Percentiles rank a stretch among this genome's conserved stretches.
These are phyloP conservation scores for Gentiana straminea DNA, from an alignment of 257 asterid species.

Conservation along the genomic window DNA sequence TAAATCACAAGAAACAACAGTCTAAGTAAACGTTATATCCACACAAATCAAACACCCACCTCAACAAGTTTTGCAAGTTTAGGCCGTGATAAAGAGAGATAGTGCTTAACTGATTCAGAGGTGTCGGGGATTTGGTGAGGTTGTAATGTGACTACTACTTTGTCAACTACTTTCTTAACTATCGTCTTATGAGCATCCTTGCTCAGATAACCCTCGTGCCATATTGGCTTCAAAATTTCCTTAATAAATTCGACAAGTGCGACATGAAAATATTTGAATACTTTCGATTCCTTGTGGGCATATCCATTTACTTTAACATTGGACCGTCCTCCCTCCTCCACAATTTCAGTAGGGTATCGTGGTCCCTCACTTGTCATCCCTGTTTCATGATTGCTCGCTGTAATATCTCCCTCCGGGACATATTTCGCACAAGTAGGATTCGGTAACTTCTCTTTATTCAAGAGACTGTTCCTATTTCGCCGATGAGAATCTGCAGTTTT, in stretches of 20 bases:
- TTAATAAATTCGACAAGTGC: conserved; percentile 70
- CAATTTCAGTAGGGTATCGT: conserved; percentile 16
- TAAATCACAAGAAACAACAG: conserved; percentile 10
- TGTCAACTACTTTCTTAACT: conserved; percentile 64
- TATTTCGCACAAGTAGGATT: conserved; percentile 8
- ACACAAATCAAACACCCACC: conserved; percentile 42
- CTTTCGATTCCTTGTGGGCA: conserved; percentile 32
- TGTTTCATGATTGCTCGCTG: conserved; percentile 16
- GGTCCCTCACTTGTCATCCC: conserved; percentile 24
- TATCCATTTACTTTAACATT: conserved; percentile 23
- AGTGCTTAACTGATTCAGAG: conserved; percentile 39
- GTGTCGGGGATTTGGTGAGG: conserved; percentile 63
- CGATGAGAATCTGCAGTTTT: conserved; percentile 15
- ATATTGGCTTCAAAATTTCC: conserved; percentile 68
- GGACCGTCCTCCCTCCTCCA: conserved; percentile 26
- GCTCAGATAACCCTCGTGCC: conserved; percentile 70
- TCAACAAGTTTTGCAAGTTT: conserved; percentile 71
- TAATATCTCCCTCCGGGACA: neutral
- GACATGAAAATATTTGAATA: conserved; percentile 40
- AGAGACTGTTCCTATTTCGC: conserved; percentile 15
- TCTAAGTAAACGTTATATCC: neutral
- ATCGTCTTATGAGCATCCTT: conserved; percentile 73
- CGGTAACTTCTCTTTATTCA: conserved; percentile 30
- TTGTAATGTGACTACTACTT: conserved; percentile 53
- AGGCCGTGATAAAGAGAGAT: conserved; percentile 43